These are phyloP conservation scores for Xerocomus amazonicus DNA, from an alignment of 1,284 basidiomycete species.

Conservation along the genomic window DNA sequence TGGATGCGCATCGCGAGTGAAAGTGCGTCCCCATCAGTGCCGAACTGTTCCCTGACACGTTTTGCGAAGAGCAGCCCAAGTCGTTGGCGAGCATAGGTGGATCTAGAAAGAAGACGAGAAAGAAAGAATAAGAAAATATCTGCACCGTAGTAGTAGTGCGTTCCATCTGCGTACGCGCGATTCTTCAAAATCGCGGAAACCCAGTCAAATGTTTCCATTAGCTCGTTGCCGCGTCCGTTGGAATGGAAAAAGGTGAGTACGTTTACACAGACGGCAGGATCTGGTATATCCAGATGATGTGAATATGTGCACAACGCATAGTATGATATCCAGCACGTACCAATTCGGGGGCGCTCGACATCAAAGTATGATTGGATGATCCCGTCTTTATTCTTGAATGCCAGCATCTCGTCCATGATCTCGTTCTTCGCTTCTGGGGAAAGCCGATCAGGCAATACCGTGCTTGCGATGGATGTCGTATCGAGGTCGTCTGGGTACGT, in stretches of 20 bases:
- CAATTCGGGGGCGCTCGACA: conserved; percentile 18
- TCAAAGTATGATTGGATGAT: conserved; percentile 23
- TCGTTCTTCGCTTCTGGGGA: conserved; percentile 15
- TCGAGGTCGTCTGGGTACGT: conserved; percentile 18
- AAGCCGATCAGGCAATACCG: conserved; percentile 11
- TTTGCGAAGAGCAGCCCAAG: conserved; percentile 16
- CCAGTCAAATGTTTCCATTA: conserved; percentile 22
- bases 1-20: conserved; percentile 22
- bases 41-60: conserved; percentile 18
- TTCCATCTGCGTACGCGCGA: conserved; percentile 21
- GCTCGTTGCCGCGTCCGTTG: conserved; percentile 19
- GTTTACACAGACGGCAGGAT: conserved; percentile 21
- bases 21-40: conserved; percentile 18
- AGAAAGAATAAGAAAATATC: conserved; percentile 24
- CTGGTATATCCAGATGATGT: not conserved
- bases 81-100: conserved; percentile 15
- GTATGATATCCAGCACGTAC: conserved; percentile 2
- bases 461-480: conserved; percentile 21
- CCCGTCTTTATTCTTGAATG: conserved; percentile 15
- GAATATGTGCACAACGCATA: not conserved
- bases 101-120: conserved; percentile 19
- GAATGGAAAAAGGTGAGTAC: conserved; percentile 20
- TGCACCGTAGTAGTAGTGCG: conserved; percentile 17
- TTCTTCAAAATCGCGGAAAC: conserved; percentile 21
- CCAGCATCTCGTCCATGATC: conserved; percentile 24